Evolutionary conservation across 768 basidiomycete genomes (phyloP).

Genomic region (Calocera cornea): DNA sequence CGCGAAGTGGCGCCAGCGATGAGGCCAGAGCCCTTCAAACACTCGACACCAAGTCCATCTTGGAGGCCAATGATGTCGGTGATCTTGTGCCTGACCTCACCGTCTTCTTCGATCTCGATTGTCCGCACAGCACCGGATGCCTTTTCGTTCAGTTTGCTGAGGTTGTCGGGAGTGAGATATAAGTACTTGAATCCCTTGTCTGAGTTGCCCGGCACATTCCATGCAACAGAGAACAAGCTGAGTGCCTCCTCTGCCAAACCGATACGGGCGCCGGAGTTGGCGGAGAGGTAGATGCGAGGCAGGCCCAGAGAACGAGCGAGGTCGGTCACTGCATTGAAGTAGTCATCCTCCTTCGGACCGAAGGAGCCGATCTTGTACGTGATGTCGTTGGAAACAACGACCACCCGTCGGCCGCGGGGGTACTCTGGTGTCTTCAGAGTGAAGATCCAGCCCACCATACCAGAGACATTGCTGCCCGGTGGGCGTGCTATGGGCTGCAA

Average conservation of each 20-base stretch:
- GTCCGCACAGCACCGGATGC: constrained; percentile 65
- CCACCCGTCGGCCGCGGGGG: constrained; percentile 70
- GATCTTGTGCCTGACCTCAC: constrained; percentile 84
- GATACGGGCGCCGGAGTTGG: constrained; percentile 95
- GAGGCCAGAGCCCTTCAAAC: constrained; percentile 86
- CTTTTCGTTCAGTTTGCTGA: constrained; percentile 78
- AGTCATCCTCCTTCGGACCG: constrained; percentile 88
- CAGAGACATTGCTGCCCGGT: constrained; percentile 86
- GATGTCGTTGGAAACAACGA: constrained; percentile 95
- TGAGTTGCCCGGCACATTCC: constrained; percentile 66
- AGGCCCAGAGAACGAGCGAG: constrained; percentile 80
- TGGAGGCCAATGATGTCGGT: constrained; percentile 95
- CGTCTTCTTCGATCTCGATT: constrained; percentile 69
- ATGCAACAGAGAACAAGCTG: constrained; percentile 77
- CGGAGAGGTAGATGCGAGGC: constrained; percentile 93
- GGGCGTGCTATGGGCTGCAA: constrained; percentile 82
- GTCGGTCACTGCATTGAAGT: constrained; percentile 88
- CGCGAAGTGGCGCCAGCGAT: constrained; percentile 98
- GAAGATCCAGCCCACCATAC: constrained; percentile 98
- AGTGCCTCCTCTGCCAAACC: constrained; percentile 89
- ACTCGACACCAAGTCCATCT: constrained; percentile 94
- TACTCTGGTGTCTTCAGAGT: constrained; percentile 85
- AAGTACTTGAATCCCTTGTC: constrained; percentile 95
- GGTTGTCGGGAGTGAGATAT: constrained; percentile 87
- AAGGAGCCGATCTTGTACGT: constrained; percentile 98